Percentiles rank a stretch among this genome's conserved stretches.
Conservation (phyloP, 2,329 filamentous ascomycete species). For the Aspergillus candidus region DNA sequence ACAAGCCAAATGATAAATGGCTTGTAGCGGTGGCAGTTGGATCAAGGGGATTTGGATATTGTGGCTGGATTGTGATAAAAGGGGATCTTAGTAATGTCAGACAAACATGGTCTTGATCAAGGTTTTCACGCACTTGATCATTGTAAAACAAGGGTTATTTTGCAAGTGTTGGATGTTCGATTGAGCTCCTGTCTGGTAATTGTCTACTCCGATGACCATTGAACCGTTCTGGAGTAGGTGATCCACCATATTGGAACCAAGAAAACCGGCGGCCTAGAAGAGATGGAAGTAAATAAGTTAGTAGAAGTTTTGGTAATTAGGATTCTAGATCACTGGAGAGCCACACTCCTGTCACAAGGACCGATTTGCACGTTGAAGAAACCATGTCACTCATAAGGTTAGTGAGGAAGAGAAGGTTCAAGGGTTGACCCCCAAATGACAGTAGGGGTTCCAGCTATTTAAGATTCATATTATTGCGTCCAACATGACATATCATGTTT, state of each 20-base stretch:
- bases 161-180: slow-evolving; percentile 9
- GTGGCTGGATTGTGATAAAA: too few species aligned
- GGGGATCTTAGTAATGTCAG: too few species aligned
- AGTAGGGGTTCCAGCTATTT: too few species aligned
- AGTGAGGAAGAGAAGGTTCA: too few species aligned
- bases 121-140: slow-evolving; percentile 6
- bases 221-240: slow-evolving; percentile 10
- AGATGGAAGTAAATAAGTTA: too few species aligned
- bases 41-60: slow-evolving; percentile 9
- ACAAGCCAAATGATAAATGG: slow-evolving; percentile 31
- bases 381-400: too few species aligned
- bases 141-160: slow-evolving; percentile 6
- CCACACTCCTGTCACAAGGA: slow-evolving; percentile 2
- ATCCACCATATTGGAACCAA: slow-evolving; percentile 15
- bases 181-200: slow-evolving; percentile 10
- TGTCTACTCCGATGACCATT: slow-evolving; percentile 12
- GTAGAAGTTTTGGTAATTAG: background rate
- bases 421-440: too few species aligned
- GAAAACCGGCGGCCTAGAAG: slow-evolving; percentile 14
- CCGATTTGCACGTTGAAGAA: too few species aligned
- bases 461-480: too few species aligned
- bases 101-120: too few species aligned
- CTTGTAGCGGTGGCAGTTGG: slow-evolving; percentile 16
- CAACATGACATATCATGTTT: too few species aligned
- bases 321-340: background rate